Conservation (phyloP, 352 stramenopile genomes). For the Globisporangium recalcitrans region DNA sequence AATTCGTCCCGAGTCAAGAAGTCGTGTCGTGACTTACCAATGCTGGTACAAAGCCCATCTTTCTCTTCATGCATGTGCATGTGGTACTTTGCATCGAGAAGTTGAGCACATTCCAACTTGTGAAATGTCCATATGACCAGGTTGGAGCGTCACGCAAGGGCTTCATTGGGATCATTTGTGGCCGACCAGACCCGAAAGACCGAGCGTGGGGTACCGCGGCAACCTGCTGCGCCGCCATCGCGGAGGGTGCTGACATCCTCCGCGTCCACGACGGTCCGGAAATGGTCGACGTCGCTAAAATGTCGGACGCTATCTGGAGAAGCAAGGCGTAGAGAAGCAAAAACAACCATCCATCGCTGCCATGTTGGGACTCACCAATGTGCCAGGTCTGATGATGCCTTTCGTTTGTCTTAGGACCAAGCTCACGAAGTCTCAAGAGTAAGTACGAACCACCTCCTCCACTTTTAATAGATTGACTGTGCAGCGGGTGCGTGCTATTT, state of each 20-base stretch:
- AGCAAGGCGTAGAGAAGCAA: background rate
- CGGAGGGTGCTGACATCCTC: constrained; percentile 85
- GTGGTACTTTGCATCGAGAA: no score
- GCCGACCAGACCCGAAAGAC: constrained; percentile 73
- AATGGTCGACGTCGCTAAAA: constrained; percentile 86
- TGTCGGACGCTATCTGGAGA: constrained; percentile 91
- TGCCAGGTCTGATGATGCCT: constrained; percentile 4
- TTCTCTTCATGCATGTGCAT: background rate
- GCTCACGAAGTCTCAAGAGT: background rate
- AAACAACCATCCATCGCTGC: background rate
- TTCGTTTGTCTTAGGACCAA: constrained; percentile 1
- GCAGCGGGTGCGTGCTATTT: constrained; percentile 6
- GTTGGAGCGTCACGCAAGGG: constrained; percentile 95
- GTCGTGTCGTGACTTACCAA: constrained; percentile 36
- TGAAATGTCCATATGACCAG: constrained; percentile 12
- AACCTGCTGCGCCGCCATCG: constrained; percentile 84
- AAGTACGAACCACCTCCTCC: background rate
- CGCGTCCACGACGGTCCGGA: constrained; percentile 94
- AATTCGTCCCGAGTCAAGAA: constrained; percentile 56
- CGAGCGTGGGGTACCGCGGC: constrained; percentile 91
- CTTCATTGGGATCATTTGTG: constrained; percentile 95
- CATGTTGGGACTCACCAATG: background rate
- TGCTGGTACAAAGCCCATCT: constrained; percentile 36
- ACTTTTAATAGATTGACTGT: constrained; percentile 3
- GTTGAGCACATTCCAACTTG: background rate